Base-by-base conservation (phyloP, 2,329 filamentous ascomycete genomes). In the Diaporthe velutina region DNA sequence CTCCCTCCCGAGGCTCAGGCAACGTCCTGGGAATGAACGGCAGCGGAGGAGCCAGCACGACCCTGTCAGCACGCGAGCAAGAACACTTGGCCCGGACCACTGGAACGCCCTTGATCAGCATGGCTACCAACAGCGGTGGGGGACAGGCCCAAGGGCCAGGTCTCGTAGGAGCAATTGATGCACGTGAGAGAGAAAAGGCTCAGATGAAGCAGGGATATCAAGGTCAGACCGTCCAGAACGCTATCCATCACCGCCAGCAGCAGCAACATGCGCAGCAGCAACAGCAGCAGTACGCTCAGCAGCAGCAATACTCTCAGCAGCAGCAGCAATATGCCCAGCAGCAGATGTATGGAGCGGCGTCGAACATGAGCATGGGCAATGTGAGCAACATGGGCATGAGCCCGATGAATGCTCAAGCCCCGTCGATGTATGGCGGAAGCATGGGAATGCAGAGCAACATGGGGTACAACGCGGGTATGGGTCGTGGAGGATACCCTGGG, bases 11-110 rank as follows among this genome's bases (percentile, higher is more conserved):
- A 58, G 90, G 90, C 15, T 87, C 92, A 13, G 87, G 85, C 54
- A 82, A 83, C 5, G 81, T 89, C 73, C 83, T 93, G 40, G 84
- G 85, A 66, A 88, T 91, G 77, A 84, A 89, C 45, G 81, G 78
- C 64, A 79, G 78, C 7, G 83, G 83, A 4, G 83, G 85, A 35
- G 70, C 80, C 60, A 86, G 80, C 33, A 87, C 89, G 0, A 90
- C 93, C 74, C 87, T 98, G n/a, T 95, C 94, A 28, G 95, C 95
- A 25, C 91, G 93, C 22, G 95, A 98, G 83, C 95, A 97, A 82
- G 95, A 97, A 83, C 93, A 97, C 78, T 90, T 98, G n/a, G 94
- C 95, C 13, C 91, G 94, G 50, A 88, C 95, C 78, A 98, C 95
- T 0, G 94, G 94, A 1, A 92, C 91, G 0, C 94, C 95, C 0